Conservation (phyloP, 371 early-diverging fungal species). For the Lichtheimia ornata region DNA sequence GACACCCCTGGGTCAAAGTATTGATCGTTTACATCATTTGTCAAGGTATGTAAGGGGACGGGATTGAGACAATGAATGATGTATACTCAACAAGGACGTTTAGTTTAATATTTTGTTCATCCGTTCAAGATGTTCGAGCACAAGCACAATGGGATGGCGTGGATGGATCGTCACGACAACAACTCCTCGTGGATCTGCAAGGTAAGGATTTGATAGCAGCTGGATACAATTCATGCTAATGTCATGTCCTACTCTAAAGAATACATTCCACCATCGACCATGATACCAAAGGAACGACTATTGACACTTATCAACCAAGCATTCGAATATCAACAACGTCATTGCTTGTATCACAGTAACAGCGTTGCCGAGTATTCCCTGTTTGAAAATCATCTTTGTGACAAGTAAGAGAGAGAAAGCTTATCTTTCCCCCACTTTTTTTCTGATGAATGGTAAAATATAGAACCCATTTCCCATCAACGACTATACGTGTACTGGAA, state of each 20-base stretch:
- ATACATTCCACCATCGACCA: conserved; percentile 76
- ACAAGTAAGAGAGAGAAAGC: conserved; percentile 49
- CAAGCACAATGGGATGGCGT: conserved; percentile 83
- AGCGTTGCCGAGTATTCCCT: conserved; percentile 60
- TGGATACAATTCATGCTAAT: not conserved
- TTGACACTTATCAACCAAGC: conserved; percentile 84
- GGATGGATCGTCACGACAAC: conserved; percentile 68
- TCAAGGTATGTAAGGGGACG: conserved; percentile 22
- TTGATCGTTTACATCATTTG: conserved; percentile 55
- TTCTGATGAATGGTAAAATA: not conserved
- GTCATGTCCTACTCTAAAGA: conserved; percentile 37
- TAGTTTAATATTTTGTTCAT: conserved; percentile 68
- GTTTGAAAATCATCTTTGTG: conserved; percentile 77
- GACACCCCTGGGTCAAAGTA: conserved; percentile 66
- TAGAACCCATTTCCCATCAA: conserved; percentile 35
- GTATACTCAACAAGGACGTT: not conserved
- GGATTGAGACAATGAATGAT: no score
- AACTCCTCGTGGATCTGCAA: conserved; percentile 68
- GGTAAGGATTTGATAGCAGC: conserved; percentile 1
- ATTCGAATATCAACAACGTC: conserved; percentile 65
- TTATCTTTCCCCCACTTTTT: not conserved
- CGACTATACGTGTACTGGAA: conserved; percentile 62
- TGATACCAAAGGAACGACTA: conserved; percentile 87
- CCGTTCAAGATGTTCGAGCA: conserved; percentile 58
- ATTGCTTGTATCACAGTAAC: conserved; percentile 86